Percentiles rank a stretch among this genome's conserved stretches.
Evolutionary conservation across 2,329 filamentous ascomycete genomes (phyloP).

Genomic region (Graphilbum sp.): DNA sequence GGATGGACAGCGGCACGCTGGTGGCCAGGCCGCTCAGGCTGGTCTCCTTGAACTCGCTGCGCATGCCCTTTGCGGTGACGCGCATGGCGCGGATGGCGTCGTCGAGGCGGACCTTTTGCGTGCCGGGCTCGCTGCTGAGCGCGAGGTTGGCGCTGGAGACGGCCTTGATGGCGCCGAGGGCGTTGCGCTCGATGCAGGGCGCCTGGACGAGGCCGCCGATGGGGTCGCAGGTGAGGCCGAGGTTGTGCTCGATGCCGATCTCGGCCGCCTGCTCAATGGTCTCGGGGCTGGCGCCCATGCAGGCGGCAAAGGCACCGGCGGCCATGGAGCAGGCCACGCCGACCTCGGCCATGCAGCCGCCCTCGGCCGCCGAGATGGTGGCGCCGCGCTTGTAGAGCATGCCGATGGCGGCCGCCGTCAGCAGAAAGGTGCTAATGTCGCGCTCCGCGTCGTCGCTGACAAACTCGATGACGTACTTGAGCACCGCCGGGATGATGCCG

Average conservation of each 20-base stretch:
- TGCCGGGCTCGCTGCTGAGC: slow-evolving; percentile 25
- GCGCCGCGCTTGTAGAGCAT: slow-evolving; percentile 37
- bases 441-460: slow-evolving; percentile 32
- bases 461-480: slow-evolving; percentile 33
- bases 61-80: slow-evolving; percentile 32
- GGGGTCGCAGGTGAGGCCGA: slow-evolving; percentile 32
- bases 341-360: slow-evolving; percentile 37
- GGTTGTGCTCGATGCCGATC: slow-evolving; percentile 35
- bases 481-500: slow-evolving; percentile 32
- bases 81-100: slow-evolving; percentile 34
- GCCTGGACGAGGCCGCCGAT: slow-evolving; percentile 33
- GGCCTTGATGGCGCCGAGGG: slow-evolving; percentile 32
- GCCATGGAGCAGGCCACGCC: slow-evolving; percentile 36
- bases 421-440: slow-evolving; percentile 30
- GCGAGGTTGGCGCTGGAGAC: slow-evolving; percentile 33
- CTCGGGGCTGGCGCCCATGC: slow-evolving; percentile 33
- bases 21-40: slow-evolving; percentile 24
- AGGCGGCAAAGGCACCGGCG: slow-evolving; percentile 31
- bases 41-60: slow-evolving; percentile 37
- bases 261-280: slow-evolving; percentile 34
- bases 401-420: slow-evolving; percentile 31
- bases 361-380: slow-evolving; percentile 33
- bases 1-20: slow-evolving; percentile 31
- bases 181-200: slow-evolving; percentile 34
- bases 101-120: slow-evolving; percentile 30